These are phyloP conservation scores for Phytophthora rubi DNA, from an alignment of 352 stramenopile genomes.

Conservation along the genomic window DNA sequence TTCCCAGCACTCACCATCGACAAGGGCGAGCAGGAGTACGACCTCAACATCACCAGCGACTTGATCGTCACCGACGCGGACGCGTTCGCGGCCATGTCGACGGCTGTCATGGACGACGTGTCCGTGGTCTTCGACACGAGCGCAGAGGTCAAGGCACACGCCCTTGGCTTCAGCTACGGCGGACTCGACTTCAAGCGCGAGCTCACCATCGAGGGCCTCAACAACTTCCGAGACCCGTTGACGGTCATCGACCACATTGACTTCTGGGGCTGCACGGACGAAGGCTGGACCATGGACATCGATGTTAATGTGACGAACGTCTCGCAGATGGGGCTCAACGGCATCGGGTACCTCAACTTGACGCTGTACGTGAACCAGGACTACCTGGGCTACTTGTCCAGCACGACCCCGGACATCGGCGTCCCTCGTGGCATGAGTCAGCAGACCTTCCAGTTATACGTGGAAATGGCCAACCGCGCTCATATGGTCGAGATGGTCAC, in stretches of 20 bases:
- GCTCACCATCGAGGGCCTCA: conserved; percentile 54
- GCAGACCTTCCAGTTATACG: conserved; percentile 41
- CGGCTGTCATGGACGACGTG: conserved; percentile 46
- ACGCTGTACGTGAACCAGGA: conserved; percentile 64
- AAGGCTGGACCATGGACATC: conserved; percentile 51
- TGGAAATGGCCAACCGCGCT: conserved; percentile 25
- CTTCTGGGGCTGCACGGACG: conserved; percentile 48
- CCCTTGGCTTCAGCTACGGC: conserved; percentile 56
- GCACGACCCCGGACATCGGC: conserved; percentile 41
- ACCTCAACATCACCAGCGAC: conserved; percentile 42
- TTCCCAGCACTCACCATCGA: conserved; percentile 59
- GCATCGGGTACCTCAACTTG: conserved; percentile 71
- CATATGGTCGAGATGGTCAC: conserved; percentile 55
- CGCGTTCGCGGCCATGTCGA: conserved; percentile 56
- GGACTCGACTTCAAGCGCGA: conserved; percentile 64
- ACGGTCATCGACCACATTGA: conserved; percentile 66
- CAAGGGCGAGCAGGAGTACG: conserved; percentile 42
- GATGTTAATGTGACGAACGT: conserved; percentile 68
- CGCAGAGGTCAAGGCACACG: conserved; percentile 53
- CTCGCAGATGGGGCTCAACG: conserved; percentile 57
- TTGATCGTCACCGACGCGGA: conserved; percentile 46
- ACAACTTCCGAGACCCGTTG: conserved; percentile 59
- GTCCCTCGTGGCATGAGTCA: conserved; percentile 52
- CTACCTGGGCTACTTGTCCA: conserved; percentile 66
- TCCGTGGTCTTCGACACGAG: conserved; percentile 49